phyloP scores from a whole-genome alignment of 2,329 filamentous ascomycete species.

The Sphaerulina musiva region DNA sequence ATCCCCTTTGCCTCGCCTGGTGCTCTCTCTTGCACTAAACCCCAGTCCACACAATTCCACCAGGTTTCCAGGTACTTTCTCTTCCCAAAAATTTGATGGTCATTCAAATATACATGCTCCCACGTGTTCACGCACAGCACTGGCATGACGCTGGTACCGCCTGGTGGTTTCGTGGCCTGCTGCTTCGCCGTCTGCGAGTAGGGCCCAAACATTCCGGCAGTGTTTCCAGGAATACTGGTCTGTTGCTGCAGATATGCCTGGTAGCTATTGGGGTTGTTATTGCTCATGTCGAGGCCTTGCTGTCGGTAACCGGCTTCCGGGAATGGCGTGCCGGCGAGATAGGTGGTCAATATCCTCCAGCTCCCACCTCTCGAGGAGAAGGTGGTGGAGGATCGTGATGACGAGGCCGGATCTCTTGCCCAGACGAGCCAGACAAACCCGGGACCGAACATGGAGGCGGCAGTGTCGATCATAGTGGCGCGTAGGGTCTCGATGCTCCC shows the following conservation, averaged over 20 bases:
- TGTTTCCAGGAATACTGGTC: constrained; percentile 29
- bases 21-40: constrained; percentile 48
- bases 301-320: constrained; percentile 75
- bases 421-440: constrained; percentile 92
- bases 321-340: constrained; percentile 85
- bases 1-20: constrained; percentile 13
- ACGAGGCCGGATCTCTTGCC: constrained; percentile 15
- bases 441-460: constrained; percentile 87
- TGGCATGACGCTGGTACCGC: constrained; percentile 63
- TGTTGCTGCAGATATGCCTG: constrained; percentile 20
- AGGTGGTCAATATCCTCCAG: constrained; percentile 72
- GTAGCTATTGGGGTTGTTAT: constrained; percentile 34
- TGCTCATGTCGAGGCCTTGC: constrained; percentile 64
- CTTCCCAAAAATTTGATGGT: constrained; percentile 76
- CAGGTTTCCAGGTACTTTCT: constrained; percentile 66
- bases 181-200: constrained; percentile 26
- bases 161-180: constrained; percentile 49
- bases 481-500: constrained; percentile 76
- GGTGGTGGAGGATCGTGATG: constrained; percentile 28
- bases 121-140: constrained; percentile 91
- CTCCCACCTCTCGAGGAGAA: constrained; percentile 40
- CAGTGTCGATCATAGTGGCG: constrained; percentile 71
- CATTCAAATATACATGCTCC: constrained; percentile 86
- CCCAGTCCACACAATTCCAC: constrained; percentile 88
- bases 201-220: constrained; percentile 37